Evolutionary conservation across 1,284 basidiomycete species (phyloP), one percentile per base, ranked within the genome.

Genomic region (Testicularia cyperi): DNA sequence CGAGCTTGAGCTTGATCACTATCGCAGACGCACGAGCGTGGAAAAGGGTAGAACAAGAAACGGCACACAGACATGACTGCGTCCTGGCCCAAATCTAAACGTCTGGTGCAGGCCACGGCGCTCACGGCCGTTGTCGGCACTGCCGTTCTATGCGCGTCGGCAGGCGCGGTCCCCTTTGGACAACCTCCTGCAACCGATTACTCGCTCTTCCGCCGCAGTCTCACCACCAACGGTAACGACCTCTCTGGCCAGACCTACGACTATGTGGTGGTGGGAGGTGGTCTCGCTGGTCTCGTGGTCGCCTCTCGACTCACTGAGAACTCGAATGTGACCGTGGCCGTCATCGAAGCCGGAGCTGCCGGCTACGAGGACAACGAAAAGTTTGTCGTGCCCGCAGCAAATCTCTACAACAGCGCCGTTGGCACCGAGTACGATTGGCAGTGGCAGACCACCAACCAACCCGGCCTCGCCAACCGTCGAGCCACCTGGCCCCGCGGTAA

Each of bases 241-340:
- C 44, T 70, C 28, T 29, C 46, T n/a, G n/a, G n/a, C n/a, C n/a
- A n/a, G n/a, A 51, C 53, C 2, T 72, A 62, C 40, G 85, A 74
- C 62, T 74, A 72, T 29, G 37, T 75, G 34, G 48, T 74, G 19
- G 55, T 72, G 24, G 72, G 72, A 10, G 72, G 70, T 22, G 94
- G 94, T 2, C 90, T 90, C 20, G 68, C 70, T 3, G 72, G 72
- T 19, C 48, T 74, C 6, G 54, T 56, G 3, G 58, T 74, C 6
- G 72, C 72, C 9, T 51, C 52, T 5, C 57, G 72, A 1, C 56
- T 74, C 14, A 62, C 66, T 1, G 56, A 68, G 23, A 64, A 74
- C 38, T 38, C 55, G 13, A 36, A 57, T 29, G 46, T 72, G 28
- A 57, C 48, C 5, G 72, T 75, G 6, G 67, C 64, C 5, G 71